phyloP scores from a whole-genome alignment of 176 grass and related monocot species.

The Hyparrhenia diplandra region DNA sequence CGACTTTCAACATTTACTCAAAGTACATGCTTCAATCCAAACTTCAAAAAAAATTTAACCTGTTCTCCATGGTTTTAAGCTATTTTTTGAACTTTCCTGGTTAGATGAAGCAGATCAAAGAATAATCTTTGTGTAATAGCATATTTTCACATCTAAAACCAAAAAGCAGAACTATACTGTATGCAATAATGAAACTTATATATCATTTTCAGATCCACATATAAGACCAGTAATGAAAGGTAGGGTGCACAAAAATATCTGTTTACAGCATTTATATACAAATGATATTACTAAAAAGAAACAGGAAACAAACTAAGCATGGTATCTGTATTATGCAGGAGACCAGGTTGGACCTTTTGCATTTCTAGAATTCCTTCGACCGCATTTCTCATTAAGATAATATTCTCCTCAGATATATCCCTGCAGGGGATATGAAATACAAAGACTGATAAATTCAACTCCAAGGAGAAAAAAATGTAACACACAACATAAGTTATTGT shows the following conservation, averaged over 20 bases:
- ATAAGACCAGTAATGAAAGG: slow-evolving; percentile 4
- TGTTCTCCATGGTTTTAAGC: background rate
- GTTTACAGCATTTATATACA: background rate
- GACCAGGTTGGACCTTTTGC: slow-evolving; percentile 91
- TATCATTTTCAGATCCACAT: background rate
- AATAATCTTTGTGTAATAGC: background rate
- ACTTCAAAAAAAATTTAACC: slow-evolving; percentile 4
- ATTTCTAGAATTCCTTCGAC: slow-evolving; percentile 92
- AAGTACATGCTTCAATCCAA: background rate
- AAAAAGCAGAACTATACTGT: background rate
- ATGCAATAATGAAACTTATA: background rate
- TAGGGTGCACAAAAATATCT: background rate
- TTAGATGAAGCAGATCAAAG: background rate
- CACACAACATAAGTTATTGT: background rate
- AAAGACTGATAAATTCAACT: background rate
- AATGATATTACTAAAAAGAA: background rate
- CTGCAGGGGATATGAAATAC: slow-evolving; percentile 44
- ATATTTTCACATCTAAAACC: background rate
- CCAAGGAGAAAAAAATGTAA: no score
- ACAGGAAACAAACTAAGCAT: slow-evolving; percentile 19
- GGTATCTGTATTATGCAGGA: slow-evolving; percentile 88
- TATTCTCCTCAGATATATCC: slow-evolving; percentile 93
- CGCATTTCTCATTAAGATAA: slow-evolving; percentile 89
- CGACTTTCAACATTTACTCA: background rate
- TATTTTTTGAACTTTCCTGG: background rate